Base-by-base conservation (phyloP, 352 stramenopile species). In the Phytopythium boreale region DNA sequence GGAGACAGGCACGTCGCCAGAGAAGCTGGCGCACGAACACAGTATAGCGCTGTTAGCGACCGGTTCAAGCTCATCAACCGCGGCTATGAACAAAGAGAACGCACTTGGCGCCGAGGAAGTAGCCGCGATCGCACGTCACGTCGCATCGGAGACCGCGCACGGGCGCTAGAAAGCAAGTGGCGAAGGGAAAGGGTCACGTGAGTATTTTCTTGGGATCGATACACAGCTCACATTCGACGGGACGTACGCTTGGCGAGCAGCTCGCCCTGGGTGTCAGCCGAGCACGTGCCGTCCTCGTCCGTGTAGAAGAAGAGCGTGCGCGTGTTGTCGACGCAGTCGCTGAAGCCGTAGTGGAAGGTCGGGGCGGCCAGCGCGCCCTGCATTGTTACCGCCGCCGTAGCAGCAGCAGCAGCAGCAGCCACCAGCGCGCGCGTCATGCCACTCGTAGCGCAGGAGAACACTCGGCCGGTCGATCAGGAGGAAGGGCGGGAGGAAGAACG, bases 271-370 rank as follows among this genome's bases (percentile, higher is more conserved):
- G 56, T 49, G 52, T 78, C 75, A 20, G 73, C 65, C n/a, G 43
- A 47, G 51, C 86, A 95, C 44, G 76, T 91, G 24, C 61, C 69
- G 26, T 67, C 63, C 24, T 70, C 68, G 36, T 90, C 75, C 12
- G 82, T 74, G 71, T 84, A 93, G 74, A 84, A 95, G 61, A 75
- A 95, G 41, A 95, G 75, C 64, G 83, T 77, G 49, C 82, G 86
- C 69, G 79, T 62, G 64, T 90, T 80, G 61, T 91, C 75, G n/a
- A 91, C 78, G 65, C 84, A 95, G 67, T 92, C 84, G 64, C 82
- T 84, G 58, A 92, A 95, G 67, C 84, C 86, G 56, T 93, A 95
- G 49, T 66, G 68, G 59, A 88, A 84, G 31, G 26, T 47, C 52
- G 52, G 15, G 6, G 15, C 26, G 49, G 26, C 49, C 26, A 34